phyloP scores from a whole-genome alignment of 306 rosid genomes.

The Fagus sylvatica region DNA sequence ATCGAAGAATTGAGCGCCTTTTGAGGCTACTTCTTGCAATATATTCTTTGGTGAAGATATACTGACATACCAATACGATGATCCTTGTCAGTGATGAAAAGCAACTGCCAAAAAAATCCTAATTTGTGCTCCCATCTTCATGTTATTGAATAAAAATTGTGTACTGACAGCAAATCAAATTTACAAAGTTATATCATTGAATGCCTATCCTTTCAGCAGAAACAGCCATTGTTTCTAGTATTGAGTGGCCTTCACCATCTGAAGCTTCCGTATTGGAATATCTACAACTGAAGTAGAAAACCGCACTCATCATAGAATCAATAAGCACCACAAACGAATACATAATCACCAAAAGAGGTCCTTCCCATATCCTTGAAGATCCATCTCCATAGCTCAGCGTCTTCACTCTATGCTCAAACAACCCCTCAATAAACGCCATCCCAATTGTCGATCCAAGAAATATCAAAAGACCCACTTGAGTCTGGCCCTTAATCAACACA shows the following conservation, averaged over 20 bases:
- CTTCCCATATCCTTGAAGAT: constrained; percentile 96
- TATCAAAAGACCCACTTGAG: constrained; percentile 87
- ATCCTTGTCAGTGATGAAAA: constrained; percentile 22
- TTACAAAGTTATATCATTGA: constrained; percentile 42
- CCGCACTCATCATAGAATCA: constrained; percentile 90
- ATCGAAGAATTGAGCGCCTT: constrained; percentile 28
- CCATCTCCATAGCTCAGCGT: constrained; percentile 96
- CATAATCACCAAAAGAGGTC: constrained; percentile 94
- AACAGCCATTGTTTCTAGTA: constrained; percentile 53
- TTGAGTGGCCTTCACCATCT: constrained; percentile 43
- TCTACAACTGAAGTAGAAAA: constrained; percentile 80
- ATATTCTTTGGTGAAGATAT: constrained; percentile 12
- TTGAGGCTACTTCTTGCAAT: constrained; percentile 9
- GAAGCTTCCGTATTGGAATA: constrained; percentile 40
- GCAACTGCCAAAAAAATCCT: constrained; percentile 30
- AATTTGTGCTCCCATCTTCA: constrained; percentile 25
- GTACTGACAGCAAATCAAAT: constrained; percentile 18
- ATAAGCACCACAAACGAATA: constrained; percentile 84
- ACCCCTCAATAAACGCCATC: constrained; percentile 84
- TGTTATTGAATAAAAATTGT: constrained; percentile 26
- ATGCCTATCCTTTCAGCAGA: constrained; percentile 52
- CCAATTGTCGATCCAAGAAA: constrained; percentile 88
- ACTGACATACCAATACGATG: constrained; percentile 24
- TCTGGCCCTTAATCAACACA: constrained; percentile 74
- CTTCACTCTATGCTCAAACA: constrained; percentile 94